These are phyloP conservation scores for Corchorus capsularis DNA, from an alignment of 345 rosid species.

Conservation along the genomic window DNA sequence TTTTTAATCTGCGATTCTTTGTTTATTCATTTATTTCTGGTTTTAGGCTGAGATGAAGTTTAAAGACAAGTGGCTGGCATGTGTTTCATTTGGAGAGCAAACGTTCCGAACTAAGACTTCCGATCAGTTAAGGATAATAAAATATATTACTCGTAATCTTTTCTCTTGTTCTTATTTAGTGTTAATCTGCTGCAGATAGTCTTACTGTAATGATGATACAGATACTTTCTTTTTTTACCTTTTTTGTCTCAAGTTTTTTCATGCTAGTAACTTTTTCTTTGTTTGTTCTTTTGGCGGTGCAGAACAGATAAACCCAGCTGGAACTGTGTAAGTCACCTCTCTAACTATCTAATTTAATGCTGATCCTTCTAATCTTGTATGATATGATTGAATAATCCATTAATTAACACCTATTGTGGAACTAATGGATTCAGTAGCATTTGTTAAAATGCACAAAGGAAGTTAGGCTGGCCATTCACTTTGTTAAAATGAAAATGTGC, in stretches of 20 bases:
- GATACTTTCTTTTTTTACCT: neutral
- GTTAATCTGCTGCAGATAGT: neutral
- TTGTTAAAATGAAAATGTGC: conserved; percentile 4
- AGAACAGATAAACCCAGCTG: conserved; percentile 85
- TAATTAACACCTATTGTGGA: neutral
- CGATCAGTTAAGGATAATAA: conserved; percentile 50
- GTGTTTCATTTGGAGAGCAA: conserved; percentile 89
- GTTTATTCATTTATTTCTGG: conserved; percentile 7
- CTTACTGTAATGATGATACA: neutral
- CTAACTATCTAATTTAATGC: neutral
- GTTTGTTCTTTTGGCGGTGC: conserved; percentile 36
- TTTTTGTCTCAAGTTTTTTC: conserved; percentile 1
- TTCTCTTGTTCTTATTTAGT: neutral
- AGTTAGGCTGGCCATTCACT: neutral
- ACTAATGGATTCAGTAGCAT: neutral
- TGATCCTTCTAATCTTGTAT: neutral
- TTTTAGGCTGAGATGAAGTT: conserved; percentile 77
- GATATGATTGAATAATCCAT: neutral
- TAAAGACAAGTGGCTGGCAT: conserved; percentile 87
- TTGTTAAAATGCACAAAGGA: neutral
- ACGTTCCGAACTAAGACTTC: conserved; percentile 77
- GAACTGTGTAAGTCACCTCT: conserved; percentile 69
- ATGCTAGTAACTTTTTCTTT: conserved; percentile 10
- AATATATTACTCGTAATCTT: neutral
- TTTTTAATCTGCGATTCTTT: neutral